Percentiles rank a stretch among this genome's conserved stretches.
phyloP scores from a whole-genome alignment of 495 filamentous ascomycete species.

The Halenospora varia region DNA sequence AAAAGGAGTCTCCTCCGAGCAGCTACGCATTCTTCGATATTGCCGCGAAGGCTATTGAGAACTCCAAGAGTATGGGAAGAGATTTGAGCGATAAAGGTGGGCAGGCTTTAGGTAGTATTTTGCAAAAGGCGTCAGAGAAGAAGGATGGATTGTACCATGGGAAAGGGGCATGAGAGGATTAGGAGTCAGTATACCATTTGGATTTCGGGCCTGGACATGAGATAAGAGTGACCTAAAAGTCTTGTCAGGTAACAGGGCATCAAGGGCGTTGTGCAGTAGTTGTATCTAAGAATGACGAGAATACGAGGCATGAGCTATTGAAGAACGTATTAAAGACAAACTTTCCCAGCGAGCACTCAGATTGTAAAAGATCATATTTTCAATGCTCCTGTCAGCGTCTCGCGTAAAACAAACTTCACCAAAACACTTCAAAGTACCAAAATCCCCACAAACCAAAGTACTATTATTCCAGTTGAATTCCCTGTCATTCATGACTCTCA shows the following conservation, averaged over 20 bases:
- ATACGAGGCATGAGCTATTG: not conserved
- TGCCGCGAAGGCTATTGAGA: constrained; percentile 17
- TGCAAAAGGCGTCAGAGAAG: constrained; percentile 12
- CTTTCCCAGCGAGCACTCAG: too few species aligned
- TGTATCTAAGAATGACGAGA: not conserved
- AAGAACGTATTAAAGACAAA: too few species aligned
- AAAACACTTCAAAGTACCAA: too few species aligned
- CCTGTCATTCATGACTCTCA: too few species aligned
- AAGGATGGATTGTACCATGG: not conserved
- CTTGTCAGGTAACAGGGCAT: not conserved
- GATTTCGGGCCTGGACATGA: not conserved
- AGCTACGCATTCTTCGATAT: constrained; percentile 13
- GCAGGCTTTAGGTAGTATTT: constrained; percentile 1
- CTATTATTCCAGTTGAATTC: too few species aligned
- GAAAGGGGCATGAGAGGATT: not conserved
- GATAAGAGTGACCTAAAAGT: not conserved
- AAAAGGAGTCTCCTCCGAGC: not conserved
- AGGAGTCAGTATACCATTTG: not conserved
- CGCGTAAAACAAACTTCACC: too few species aligned
- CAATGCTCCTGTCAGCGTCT: too few species aligned
- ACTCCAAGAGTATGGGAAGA: constrained; percentile 12
- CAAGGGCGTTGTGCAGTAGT: not conserved
- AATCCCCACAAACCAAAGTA: too few species aligned
- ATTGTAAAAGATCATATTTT: too few species aligned
- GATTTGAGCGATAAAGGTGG: constrained; percentile 13